Evolutionary conservation across 768 basidiomycete species (phyloP), one percentile per base, ranked within the genome.

Genomic region (Tubosaeta brunneosetosa): DNA sequence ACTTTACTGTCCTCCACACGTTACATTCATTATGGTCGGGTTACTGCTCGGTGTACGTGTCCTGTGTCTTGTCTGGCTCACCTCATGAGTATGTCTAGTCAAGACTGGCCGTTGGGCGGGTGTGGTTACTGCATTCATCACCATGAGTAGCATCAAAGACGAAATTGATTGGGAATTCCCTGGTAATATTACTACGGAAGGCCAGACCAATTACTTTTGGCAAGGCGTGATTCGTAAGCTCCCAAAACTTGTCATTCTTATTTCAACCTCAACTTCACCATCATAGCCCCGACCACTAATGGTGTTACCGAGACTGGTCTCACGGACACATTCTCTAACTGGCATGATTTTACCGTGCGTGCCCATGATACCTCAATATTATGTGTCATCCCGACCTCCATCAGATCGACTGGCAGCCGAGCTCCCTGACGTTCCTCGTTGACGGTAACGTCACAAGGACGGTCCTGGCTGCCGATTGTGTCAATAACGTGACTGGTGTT

Each of bases 91-190:
- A 2, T 17, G 12, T 42, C 16, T 60, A 87, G 86, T 90, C 58
- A 91, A 90, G 71, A 86, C 88, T 1, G 82, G 86, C 38, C 79
- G 81, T 51, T 91, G 88, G 88, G 76, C 66, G 16, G 91, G 91
- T 32, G 84, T 94, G 7, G 86, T 94, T 49, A 85, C 86, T 1
- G 91, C 91, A 9, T 88, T 87, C 70, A 88, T 91, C 61, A 86
- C 85, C 6, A 92, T 92, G 91, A 82, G 80, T 60, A 81, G 85
- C 57, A 77, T 91, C 60, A 90, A 88, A 65, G 87, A 90, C 62
- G 90, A 91, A 65, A 88, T 92, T 47, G 89, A 92, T 57, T 91
- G 90, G 88, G 88, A 91, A 65, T 91, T 84, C 61, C 85, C 88
- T 50, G 87, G 88, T 6, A 73, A 72, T 43, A 61, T 69, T 17